These are phyloP conservation scores for Auriscalpium orientale DNA, from an alignment of 768 basidiomycete species.

Conservation along the genomic window DNA sequence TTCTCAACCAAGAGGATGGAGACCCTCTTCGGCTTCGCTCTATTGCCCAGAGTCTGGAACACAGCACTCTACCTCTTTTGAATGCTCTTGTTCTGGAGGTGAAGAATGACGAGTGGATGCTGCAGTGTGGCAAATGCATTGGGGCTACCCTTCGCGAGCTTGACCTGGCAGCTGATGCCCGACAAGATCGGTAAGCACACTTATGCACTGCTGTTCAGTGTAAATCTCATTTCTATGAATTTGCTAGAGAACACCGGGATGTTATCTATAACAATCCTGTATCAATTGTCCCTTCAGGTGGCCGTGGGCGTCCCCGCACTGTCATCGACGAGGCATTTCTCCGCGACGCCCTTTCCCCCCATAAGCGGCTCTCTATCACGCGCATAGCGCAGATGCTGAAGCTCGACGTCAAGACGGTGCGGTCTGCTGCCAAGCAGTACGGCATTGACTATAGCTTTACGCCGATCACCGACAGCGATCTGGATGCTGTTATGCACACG, in stretches of 20 bases:
- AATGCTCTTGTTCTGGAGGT: not conserved
- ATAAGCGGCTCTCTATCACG: not conserved
- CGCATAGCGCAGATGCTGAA: not conserved
- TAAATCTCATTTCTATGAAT: no score
- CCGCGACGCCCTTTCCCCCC: not conserved
- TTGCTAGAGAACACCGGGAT: not conserved
- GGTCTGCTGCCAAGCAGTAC: not conserved
- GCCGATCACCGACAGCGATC: not conserved
- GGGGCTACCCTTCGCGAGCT: not conserved
- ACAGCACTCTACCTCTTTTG: not conserved
- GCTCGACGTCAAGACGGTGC: not conserved
- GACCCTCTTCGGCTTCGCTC: not conserved
- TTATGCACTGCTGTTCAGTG: no score
- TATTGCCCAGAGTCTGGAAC: not conserved
- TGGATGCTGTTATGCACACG: not conserved
- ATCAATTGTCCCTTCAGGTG: not conserved
- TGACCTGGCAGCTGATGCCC: not conserved
- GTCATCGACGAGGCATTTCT: not conserved
- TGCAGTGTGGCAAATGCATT: not conserved
- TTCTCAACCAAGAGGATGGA: not conserved
- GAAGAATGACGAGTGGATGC: not conserved
- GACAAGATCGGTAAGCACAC: not conserved
- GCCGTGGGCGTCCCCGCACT: not conserved
- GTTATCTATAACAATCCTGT: not conserved
- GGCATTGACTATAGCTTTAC: not conserved